Conservation (phyloP, 2,329 filamentous ascomycete species). For the Atkinsonella hypoxylon region DNA sequence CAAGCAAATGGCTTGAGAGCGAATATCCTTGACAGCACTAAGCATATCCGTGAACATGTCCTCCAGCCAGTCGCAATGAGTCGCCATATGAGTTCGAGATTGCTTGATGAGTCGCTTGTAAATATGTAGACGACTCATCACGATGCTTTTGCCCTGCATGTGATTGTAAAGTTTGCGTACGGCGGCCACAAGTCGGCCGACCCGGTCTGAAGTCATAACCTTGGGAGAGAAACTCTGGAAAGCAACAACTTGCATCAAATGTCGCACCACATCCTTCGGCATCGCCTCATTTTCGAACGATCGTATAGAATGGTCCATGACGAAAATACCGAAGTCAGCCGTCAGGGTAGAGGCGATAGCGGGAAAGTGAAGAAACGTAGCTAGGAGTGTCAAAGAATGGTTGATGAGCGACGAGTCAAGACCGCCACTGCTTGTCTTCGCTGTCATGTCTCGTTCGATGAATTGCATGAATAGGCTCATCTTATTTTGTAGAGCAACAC, state of each 20-base stretch:
- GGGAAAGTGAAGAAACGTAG: constrained; percentile 63
- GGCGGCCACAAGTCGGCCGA: constrained; percentile 56
- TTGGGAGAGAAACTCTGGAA: constrained; percentile 67
- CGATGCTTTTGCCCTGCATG: constrained; percentile 67
- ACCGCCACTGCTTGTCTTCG: constrained; percentile 41
- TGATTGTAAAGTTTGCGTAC: constrained; percentile 63
- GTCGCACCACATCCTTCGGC: constrained; percentile 67
- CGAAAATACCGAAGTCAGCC: constrained; percentile 66
- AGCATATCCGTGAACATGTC: constrained; percentile 75
- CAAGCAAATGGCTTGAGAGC: constrained; percentile 60
- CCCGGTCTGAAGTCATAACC: constrained; percentile 60
- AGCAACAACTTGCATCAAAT: constrained; percentile 69
- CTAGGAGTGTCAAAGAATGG: constrained; percentile 66
- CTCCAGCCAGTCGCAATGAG: constrained; percentile 66
- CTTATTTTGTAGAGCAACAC: constrained; percentile 60
- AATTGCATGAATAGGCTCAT: constrained; percentile 69
- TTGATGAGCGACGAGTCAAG: constrained; percentile 60
- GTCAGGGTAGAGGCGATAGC: constrained; percentile 59
- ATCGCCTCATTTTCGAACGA: constrained; percentile 55
- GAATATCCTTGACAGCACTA: constrained; percentile 65
- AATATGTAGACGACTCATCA: constrained; percentile 63
- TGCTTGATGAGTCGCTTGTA: constrained; percentile 69
- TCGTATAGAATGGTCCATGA: constrained; percentile 70
- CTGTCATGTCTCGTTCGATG: constrained; percentile 68
- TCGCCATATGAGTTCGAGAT: constrained; percentile 55